Conservation (phyloP, 331 rosid species). For the Arachis monticola region DNA sequence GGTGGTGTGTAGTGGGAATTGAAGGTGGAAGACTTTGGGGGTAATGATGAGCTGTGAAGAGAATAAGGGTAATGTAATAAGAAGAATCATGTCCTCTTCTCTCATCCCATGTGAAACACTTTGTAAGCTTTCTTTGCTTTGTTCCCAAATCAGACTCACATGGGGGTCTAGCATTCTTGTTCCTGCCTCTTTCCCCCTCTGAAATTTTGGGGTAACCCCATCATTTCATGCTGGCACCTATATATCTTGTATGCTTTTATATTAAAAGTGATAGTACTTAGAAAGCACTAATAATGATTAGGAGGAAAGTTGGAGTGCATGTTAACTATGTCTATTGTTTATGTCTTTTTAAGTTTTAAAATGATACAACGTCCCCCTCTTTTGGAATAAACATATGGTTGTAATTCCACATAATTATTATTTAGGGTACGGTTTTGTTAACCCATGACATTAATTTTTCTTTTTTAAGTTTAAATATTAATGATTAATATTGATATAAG, state of each 20-base stretch:
- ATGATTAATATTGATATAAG: too few relatives aligned
- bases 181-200: slow-evolving; percentile 40
- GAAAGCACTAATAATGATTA: slow-evolving; percentile 70
- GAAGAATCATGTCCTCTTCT: slow-evolving; percentile 62
- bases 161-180: slow-evolving; percentile 52
- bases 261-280: slow-evolving; percentile 42
- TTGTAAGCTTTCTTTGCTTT: slow-evolving; percentile 70
- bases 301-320: slow-evolving; percentile 51
- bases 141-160: slow-evolving; percentile 84
- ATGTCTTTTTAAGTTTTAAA: neutral
- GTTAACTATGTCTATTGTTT: slow-evolving; percentile 40
- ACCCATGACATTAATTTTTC: slow-evolving; percentile 16
- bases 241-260: slow-evolving; percentile 28
- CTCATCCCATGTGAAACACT: slow-evolving; percentile 86
- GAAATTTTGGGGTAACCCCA: slow-evolving; percentile 43
- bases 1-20: slow-evolving; percentile 38
- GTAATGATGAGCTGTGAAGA: slow-evolving; percentile 74
- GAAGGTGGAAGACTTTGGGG: slow-evolving; percentile 50
- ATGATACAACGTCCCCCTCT: slow-evolving; percentile 27
- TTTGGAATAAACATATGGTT: slow-evolving; percentile 25
- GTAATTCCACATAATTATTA: slow-evolving; percentile 15
- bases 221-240: slow-evolving; percentile 58
- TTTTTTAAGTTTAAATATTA: too few relatives aligned
- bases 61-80: slow-evolving; percentile 22
- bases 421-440: neutral